Conservation (phyloP, 805 yeast species). For the Metschnikowia anglica region DNA sequence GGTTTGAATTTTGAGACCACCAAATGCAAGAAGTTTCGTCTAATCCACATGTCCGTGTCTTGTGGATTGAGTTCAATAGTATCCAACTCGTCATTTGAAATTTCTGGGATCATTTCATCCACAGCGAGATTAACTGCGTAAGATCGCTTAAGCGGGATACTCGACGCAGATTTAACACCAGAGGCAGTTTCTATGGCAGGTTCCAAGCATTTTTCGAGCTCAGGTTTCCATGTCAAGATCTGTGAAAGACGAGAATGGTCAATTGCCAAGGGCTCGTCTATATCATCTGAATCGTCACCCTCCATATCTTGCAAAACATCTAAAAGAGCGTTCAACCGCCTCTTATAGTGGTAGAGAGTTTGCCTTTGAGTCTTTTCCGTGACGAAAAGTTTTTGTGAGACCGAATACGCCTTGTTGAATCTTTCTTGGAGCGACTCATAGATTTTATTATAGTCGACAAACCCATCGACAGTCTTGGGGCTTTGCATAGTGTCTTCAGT, state of each 20-base stretch:
- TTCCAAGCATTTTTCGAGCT: conserved; percentile 18
- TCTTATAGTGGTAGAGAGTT: conserved; percentile 32
- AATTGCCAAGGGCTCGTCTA: conserved; percentile 5
- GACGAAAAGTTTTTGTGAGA: conserved; percentile 28
- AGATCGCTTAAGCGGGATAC: conserved; percentile 19
- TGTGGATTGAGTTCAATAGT: conserved; percentile 41
- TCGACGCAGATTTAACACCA: conserved; percentile 7
- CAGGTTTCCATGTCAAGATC: conserved; percentile 25
- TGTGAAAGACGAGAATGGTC: conserved; percentile 25
- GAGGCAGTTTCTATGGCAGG: conserved; percentile 21
- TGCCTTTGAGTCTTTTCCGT: conserved; percentile 38
- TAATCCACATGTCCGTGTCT: conserved; percentile 37
- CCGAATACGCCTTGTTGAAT: conserved; percentile 25
- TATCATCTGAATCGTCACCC: not conserved
- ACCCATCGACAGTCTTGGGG: conserved; percentile 4
- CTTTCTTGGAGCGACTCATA: conserved; percentile 30
- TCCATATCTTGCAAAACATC: conserved; percentile 28
- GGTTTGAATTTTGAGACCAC: conserved; percentile 38
- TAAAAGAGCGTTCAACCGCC: conserved; percentile 39
- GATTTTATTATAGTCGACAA: conserved; percentile 26
- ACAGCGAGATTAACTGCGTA: conserved; percentile 29
- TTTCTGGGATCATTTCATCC: conserved; percentile 39
- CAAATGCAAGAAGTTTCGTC: conserved; percentile 37
- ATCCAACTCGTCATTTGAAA: conserved; percentile 37
- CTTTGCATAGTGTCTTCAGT: not conserved